These are phyloP conservation scores for Flaveria ramosissima DNA, from an alignment of 129 eudicot species.

Conservation along the genomic window DNA sequence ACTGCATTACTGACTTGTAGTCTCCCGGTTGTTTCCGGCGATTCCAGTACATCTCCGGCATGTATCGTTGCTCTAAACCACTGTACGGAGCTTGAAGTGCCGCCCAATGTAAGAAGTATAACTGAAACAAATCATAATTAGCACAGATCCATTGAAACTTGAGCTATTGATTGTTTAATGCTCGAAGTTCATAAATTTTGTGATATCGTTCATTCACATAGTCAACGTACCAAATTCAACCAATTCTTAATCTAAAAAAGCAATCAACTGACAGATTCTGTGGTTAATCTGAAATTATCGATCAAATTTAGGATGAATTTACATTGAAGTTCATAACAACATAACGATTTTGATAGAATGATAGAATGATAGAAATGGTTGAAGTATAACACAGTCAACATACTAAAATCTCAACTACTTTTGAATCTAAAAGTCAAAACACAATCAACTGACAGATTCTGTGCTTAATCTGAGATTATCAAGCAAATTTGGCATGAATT, in stretches of 20 bases:
- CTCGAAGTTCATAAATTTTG: neutral
- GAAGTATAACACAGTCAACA: neutral
- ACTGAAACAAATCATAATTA: constrained; percentile 26
- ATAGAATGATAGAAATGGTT: neutral
- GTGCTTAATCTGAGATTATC: constrained; percentile 3
- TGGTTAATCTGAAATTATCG: neutral
- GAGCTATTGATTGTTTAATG: constrained; percentile 7
- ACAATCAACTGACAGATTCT: neutral
- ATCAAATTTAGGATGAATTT: neutral
- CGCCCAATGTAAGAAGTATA: constrained; percentile 37
- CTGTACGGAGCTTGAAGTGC: constrained; percentile 21
- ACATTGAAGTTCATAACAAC: neutral
- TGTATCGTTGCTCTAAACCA: constrained; percentile 14
- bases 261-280: neutral
- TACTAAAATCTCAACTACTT: neutral
- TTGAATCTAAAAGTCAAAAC: neutral
- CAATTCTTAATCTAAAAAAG: neutral
- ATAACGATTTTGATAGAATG: neutral
- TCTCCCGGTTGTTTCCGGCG: neutral
- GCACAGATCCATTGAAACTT: neutral
- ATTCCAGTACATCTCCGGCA: constrained; percentile 17
- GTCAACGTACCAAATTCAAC: neutral
- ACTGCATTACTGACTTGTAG: constrained; percentile 34
- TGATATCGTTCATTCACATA: neutral
- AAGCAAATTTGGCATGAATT: neutral